Percentiles rank a stretch among this genome's conserved stretches.
These are phyloP conservation scores for Solanum sitiens DNA, from an alignment of 257 asterid genomes.

Conservation along the genomic window DNA sequence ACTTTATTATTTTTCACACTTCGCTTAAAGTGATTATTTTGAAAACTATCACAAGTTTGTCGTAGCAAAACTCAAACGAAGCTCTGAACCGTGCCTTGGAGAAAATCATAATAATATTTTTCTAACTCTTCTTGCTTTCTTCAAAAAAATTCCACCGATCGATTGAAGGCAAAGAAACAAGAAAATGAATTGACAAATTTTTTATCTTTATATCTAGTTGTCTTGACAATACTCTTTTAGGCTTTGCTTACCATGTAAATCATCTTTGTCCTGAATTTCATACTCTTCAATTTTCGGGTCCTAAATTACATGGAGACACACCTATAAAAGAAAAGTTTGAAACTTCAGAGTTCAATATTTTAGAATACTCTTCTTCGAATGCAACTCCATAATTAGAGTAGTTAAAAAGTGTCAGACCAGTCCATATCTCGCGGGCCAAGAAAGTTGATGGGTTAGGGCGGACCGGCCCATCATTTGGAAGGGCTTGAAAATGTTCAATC, in stretches of 20 bases:
- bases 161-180: too few relatives aligned
- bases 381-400: neutral
- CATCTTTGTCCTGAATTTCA: neutral
- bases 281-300: neutral
- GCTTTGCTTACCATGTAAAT: neutral
- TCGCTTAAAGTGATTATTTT: neutral
- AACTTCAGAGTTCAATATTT: neutral
- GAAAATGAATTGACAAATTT: too few relatives aligned
- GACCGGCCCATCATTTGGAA: too few relatives aligned
- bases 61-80: neutral
- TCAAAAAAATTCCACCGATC: too few relatives aligned
- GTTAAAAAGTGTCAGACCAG: too few relatives aligned
- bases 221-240: neutral
- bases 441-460: too few relatives aligned
- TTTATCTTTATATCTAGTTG: neutral
- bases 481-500: too few relatives aligned
- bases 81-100: neutral
- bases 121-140: too few relatives aligned
- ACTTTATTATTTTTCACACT: neutral
- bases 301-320: neutral
- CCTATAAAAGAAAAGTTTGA: neutral
- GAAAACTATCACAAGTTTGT: neutral
- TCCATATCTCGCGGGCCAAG: too few relatives aligned
- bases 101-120: too few relatives aligned
- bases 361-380: neutral